A percentile compares a stretch with the other conserved stretches of the same genome.
Evolutionary conservation across 2,329 filamentous ascomycete species (phyloP).

Genomic region (Aspergillus sergii): DNA sequence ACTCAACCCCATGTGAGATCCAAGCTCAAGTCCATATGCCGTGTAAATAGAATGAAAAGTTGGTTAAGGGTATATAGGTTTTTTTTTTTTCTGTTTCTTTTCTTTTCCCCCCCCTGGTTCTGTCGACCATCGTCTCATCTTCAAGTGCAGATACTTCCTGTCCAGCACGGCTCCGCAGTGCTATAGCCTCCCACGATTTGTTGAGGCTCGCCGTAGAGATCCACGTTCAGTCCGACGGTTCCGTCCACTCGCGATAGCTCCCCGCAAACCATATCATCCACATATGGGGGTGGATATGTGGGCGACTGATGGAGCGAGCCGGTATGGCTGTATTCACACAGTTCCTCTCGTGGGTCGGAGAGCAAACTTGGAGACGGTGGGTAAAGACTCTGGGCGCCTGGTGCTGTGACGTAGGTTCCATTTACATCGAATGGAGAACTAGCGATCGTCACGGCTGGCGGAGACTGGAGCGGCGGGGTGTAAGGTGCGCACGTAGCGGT

Average conservation of each 20-base stretch:
- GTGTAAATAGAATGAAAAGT: neutral
- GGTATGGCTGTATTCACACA: conserved; percentile 34
- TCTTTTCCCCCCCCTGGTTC: no score
- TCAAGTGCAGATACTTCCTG: conserved; percentile 29
- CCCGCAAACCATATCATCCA: conserved; percentile 36
- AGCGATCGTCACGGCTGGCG: conserved; percentile 40
- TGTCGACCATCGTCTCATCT: neutral
- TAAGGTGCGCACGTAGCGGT: conserved; percentile 42
- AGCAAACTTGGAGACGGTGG: conserved; percentile 40
- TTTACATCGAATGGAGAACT: conserved; percentile 41
- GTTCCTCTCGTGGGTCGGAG: conserved; percentile 36
- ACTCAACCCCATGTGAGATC: neutral
- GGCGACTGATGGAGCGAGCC: conserved; percentile 37
- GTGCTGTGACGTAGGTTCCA: conserved; percentile 36
- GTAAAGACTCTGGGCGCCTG: conserved; percentile 39
- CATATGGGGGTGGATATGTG: conserved; percentile 41
- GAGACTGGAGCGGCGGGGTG: conserved; percentile 45
- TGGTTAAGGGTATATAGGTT: neutral
- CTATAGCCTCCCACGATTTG: conserved; percentile 38
- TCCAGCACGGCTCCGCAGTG: conserved; percentile 40
- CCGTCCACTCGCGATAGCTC: conserved; percentile 32
- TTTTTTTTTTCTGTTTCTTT: neutral
- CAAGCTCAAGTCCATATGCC: neutral
- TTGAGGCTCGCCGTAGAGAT: conserved; percentile 36
- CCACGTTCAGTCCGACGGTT: conserved; percentile 31